Evolutionary conservation across 2,329 filamentous ascomycete species (phyloP).

Genomic region (Coniella vitis): DNA sequence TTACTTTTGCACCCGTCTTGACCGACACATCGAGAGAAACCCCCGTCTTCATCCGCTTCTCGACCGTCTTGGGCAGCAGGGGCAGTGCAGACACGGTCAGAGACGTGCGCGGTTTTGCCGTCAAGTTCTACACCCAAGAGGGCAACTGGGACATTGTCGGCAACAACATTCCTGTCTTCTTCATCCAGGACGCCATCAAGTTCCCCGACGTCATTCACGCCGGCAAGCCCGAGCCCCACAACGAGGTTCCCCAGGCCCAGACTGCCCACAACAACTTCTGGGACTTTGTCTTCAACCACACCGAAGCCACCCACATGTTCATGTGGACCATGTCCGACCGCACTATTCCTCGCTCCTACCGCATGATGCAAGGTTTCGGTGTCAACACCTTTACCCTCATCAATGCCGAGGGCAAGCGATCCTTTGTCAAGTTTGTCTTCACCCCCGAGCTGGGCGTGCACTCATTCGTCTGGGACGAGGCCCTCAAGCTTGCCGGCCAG

Average conservation of each 20-base stretch:
- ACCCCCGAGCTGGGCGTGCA: slow-evolving; percentile 70
- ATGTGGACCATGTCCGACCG: slow-evolving; percentile 75
- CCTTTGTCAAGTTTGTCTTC: slow-evolving; percentile 74
- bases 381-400: slow-evolving; percentile 71
- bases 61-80: slow-evolving; percentile 67
- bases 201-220: slow-evolving; percentile 61
- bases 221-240: slow-evolving; percentile 64
- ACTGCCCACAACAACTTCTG: slow-evolving; percentile 69
- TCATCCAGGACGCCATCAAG: slow-evolving; percentile 70
- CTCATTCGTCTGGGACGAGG: slow-evolving; percentile 74
- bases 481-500: slow-evolving; percentile 65
- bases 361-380: slow-evolving; percentile 83
- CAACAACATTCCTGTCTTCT: slow-evolving; percentile 71
- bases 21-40: slow-evolving; percentile 58
- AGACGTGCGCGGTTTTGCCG: slow-evolving; percentile 74
- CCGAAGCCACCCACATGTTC: slow-evolving; percentile 71
- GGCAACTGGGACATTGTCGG: slow-evolving; percentile 71
- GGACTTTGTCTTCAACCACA: slow-evolving; percentile 64
- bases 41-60: slow-evolving; percentile 66
- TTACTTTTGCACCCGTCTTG: slow-evolving; percentile 56
- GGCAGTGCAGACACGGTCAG: slow-evolving; percentile 75
- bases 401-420: slow-evolving; percentile 60
- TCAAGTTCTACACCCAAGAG: slow-evolving; percentile 72
- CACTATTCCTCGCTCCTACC: slow-evolving; percentile 64
- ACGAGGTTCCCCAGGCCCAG: slow-evolving; percentile 65